Evolutionary conservation across 805 yeast species (phyloP).

Genomic region (Yarrowia bubula): DNA sequence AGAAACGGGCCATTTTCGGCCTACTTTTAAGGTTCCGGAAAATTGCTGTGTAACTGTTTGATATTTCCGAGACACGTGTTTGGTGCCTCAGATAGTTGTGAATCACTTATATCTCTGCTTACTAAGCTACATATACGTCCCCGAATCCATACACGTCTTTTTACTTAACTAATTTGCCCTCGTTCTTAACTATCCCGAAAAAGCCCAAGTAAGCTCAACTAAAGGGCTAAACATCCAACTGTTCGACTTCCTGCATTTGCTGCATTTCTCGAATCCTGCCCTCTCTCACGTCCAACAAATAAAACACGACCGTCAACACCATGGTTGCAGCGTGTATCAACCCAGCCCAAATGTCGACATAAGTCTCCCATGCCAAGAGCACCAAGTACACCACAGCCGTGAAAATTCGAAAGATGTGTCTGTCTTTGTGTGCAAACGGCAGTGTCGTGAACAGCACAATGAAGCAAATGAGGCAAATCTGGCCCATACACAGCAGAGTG

Average conservation of each 20-base stretch:
- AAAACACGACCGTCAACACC: slow-evolving; percentile 1
- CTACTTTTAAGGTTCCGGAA: not conserved
- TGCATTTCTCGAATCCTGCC: not conserved
- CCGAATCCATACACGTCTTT: not conserved
- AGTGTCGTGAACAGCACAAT: slow-evolving; percentile 10
- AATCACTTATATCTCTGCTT: not conserved
- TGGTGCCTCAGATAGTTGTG: no score
- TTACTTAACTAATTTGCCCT: not conserved
- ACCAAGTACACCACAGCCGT: not conserved
- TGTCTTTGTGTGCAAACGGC: slow-evolving; percentile 6
- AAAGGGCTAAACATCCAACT: not conserved
- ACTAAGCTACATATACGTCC: no score
- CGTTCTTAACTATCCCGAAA: no score
- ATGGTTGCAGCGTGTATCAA: not conserved
- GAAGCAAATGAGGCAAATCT: slow-evolving; percentile 1
- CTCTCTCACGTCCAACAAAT: not conserved
- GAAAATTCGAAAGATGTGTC: slow-evolving; percentile 3
- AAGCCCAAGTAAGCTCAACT: not conserved
- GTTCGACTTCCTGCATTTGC: not conserved
- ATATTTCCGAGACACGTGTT: not conserved
- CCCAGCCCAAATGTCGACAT: not conserved
- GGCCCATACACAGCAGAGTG: not conserved
- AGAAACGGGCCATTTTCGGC: no score
- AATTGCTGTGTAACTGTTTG: not conserved
- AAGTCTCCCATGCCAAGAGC: not conserved